phyloP scores from a whole-genome alignment of 805 yeast species.

The Ogataea corticis region DNA sequence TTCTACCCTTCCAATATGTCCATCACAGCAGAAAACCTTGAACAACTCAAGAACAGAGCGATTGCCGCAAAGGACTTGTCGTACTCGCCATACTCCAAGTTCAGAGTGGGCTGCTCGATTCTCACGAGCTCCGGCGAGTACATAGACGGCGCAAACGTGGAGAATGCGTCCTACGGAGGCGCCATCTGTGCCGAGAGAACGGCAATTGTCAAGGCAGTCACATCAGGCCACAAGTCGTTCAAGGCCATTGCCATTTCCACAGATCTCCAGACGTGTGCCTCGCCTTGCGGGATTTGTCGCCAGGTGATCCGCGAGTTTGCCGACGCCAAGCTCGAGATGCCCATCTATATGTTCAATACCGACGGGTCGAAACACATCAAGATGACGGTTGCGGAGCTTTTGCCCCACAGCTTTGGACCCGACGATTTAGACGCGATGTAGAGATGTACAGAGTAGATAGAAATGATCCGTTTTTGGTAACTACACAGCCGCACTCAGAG shows the following conservation, averaged over 20 bases:
- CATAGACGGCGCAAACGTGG: conserved; percentile 82
- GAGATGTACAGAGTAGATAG: background rate
- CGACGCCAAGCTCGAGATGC: conserved; percentile 38
- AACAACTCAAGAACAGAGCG: conserved; percentile 16
- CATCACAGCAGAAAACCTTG: conserved; percentile 14
- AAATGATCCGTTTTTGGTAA: too few relatives aligned
- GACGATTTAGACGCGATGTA: conserved; percentile 44
- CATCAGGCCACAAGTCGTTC: conserved; percentile 42
- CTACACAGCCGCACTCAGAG: too few relatives aligned
- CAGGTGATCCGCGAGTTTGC: conserved; percentile 87
- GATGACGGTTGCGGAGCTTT: conserved; percentile 57
- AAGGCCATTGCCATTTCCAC: conserved; percentile 68
- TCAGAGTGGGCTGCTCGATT: conserved; percentile 81
- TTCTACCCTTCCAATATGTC: too few relatives aligned
- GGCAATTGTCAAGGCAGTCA: conserved; percentile 58
- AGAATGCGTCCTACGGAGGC: conserved; percentile 87
- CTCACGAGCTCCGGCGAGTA: conserved; percentile 50
- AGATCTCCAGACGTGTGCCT: conserved; percentile 56
- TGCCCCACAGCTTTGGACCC: conserved; percentile 90
- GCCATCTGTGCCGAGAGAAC: conserved; percentile 77
- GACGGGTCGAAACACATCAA: conserved; percentile 48
- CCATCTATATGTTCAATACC: conserved; percentile 67
- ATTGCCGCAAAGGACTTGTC: conserved; percentile 37
- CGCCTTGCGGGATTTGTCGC: conserved; percentile 95
- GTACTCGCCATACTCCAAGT: conserved; percentile 73